Percentiles rank a stretch among this genome's conserved stretches.
These are phyloP conservation scores for Gossypium gossypioides DNA, from an alignment of 441 rosid genomes.

Conservation along the genomic window DNA sequence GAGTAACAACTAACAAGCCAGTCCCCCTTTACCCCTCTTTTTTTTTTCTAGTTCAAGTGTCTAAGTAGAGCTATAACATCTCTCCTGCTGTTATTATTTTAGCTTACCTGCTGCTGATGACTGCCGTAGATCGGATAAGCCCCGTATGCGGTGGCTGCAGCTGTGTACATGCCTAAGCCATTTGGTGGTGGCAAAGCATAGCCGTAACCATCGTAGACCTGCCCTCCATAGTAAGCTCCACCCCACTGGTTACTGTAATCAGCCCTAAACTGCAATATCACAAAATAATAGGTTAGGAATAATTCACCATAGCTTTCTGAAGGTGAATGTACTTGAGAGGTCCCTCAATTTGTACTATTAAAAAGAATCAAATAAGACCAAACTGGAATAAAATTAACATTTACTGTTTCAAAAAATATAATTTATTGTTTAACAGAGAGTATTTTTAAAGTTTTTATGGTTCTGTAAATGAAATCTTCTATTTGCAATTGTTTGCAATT, in stretches of 20 bases:
- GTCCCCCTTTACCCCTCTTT: constrained; percentile 18
- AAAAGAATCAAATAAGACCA: too few species aligned
- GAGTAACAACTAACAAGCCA: constrained; percentile 20
- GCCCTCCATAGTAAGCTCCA: constrained; percentile 54
- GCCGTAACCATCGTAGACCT: constrained; percentile 45
- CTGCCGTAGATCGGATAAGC: constrained; percentile 71
- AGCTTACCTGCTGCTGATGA: constrained; percentile 93
- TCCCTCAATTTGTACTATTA: too few species aligned
- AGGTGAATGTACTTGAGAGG: neutral
- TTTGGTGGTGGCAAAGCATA: constrained; percentile 39
- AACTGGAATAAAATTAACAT: too few species aligned
- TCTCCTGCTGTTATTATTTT: constrained; percentile 16
- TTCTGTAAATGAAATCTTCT: too few species aligned
- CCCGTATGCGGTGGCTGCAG: constrained; percentile 43
- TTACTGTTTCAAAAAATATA: too few species aligned
- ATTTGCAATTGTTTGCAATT: too few species aligned
- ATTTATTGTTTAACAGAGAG: too few species aligned
- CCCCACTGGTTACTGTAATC: constrained; percentile 46
- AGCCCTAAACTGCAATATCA: constrained; percentile 29
- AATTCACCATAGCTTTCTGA: neutral
- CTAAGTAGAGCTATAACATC: constrained; percentile 20
- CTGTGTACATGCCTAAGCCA: constrained; percentile 44
- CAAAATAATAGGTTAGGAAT: neutral
- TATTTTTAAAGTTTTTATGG: too few species aligned
- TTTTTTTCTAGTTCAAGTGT: constrained; percentile 17